phyloP scores from a whole-genome alignment of 2,329 filamentous ascomycete genomes.

The Claviceps digitariae region DNA sequence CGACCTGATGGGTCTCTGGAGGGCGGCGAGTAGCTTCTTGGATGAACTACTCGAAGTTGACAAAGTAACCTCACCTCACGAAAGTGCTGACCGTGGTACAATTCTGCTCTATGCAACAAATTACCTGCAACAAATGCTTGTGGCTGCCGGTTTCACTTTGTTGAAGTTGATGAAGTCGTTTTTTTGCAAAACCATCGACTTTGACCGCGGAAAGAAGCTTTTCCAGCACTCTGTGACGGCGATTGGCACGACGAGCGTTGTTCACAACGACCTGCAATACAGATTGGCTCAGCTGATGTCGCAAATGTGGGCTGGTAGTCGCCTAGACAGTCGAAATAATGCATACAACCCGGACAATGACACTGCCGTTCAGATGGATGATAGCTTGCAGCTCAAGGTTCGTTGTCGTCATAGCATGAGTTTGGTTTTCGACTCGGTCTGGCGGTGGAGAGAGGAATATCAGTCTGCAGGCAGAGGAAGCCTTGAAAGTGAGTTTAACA shows the following conservation, averaged over 20 bases:
- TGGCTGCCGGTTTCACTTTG: constrained; percentile 66
- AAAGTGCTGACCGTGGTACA: constrained; percentile 31
- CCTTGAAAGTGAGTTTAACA: constrained; percentile 49
- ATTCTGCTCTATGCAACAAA: constrained; percentile 56
- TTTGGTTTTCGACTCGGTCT: constrained; percentile 71
- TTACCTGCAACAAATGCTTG: constrained; percentile 74
- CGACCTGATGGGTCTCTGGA: constrained; percentile 63
- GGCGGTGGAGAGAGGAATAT: constrained; percentile 73
- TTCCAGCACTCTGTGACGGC: constrained; percentile 59
- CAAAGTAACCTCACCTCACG: constrained; percentile 31
- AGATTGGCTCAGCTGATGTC: constrained; percentile 74
- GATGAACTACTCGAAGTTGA: constrained; percentile 47
- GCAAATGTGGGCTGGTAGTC: constrained; percentile 69
- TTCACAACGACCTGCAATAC: constrained; percentile 67
- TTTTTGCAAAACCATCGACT: constrained; percentile 60
- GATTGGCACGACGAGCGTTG: constrained; percentile 59
- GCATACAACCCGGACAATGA: constrained; percentile 36
- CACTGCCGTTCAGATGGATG: constrained; percentile 42
- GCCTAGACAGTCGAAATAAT: constrained; percentile 34
- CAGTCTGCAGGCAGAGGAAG: constrained; percentile 56
- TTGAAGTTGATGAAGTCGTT: constrained; percentile 68
- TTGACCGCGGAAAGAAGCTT: constrained; percentile 49
- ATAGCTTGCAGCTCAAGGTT: constrained; percentile 67
- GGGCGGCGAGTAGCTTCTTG: constrained; percentile 55
- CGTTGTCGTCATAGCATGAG: constrained; percentile 76